A percentile compares a stretch with the other conserved stretches of the same genome.
Conservation (phyloP, 2,329 filamentous ascomycete species). For the Macrophomina phaseolina region DNA sequence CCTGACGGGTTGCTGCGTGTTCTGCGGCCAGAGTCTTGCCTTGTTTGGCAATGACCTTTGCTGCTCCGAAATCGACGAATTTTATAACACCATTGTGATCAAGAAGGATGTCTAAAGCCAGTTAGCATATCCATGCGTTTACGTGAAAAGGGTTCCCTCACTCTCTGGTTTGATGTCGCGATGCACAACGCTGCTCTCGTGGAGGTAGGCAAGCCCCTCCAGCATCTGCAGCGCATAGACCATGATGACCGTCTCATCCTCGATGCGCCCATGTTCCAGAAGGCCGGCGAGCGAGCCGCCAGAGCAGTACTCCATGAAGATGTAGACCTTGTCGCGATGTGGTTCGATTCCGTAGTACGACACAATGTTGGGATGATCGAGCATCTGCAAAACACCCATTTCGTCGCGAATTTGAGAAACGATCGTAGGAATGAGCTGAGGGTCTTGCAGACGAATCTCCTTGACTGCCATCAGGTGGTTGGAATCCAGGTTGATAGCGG, state of each 20-base stretch:
- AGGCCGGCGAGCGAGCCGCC: slow-evolving; percentile 89
- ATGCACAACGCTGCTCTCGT: slow-evolving; percentile 89
- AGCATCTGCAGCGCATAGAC: slow-evolving; percentile 94
- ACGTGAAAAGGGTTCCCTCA: slow-evolving; percentile 54
- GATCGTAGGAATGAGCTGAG: slow-evolving; percentile 92
- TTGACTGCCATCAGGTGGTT: slow-evolving; percentile 98
- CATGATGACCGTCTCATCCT: slow-evolving; percentile 97
- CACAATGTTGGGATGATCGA: slow-evolving; percentile 97
- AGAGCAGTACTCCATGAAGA: slow-evolving; percentile 99
- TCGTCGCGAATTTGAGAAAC: slow-evolving; percentile 94
- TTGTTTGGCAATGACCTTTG: slow-evolving; percentile 94
- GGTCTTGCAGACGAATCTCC: slow-evolving; percentile 95
- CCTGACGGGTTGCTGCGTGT: slow-evolving; percentile 57
- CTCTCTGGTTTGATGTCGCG: slow-evolving; percentile 98
- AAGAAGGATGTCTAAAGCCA: slow-evolving; percentile 77
- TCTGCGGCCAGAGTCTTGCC: slow-evolving; percentile 81
- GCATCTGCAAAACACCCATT: slow-evolving; percentile 92
- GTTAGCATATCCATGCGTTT: slow-evolving; percentile 30
- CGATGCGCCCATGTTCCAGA: slow-evolving; percentile 93
- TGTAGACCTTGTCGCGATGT: slow-evolving; percentile 98
- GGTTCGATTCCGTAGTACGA: slow-evolving; percentile 98
- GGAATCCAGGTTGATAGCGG: slow-evolving; percentile 94
- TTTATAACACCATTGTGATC: slow-evolving; percentile 99
- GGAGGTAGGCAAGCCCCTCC: slow-evolving; percentile 91
- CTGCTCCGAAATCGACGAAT: slow-evolving; percentile 97